Evolutionary conservation across 2,329 filamentous ascomycete species (phyloP).

Genomic region (Lanzia echinophila): DNA sequence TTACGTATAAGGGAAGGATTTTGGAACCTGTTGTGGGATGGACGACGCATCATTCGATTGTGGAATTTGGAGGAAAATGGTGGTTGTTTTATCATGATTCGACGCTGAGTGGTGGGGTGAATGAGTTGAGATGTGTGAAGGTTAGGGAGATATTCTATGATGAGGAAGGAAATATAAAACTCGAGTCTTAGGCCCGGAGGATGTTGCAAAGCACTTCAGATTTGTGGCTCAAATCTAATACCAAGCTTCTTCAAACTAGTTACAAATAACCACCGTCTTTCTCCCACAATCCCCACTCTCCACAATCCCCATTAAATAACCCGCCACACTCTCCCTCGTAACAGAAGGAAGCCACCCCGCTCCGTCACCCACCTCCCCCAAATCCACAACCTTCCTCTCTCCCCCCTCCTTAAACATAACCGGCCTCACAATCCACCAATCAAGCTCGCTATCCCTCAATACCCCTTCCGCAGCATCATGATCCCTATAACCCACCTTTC

Average conservation of each 20-base stretch:
- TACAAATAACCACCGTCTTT: conserved; percentile 6
- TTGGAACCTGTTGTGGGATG: conserved; percentile 72
- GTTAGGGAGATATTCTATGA: conserved; percentile 70
- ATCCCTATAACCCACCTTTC: conserved; percentile 38
- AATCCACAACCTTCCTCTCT: conserved; percentile 10
- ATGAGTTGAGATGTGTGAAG: conserved; percentile 68
- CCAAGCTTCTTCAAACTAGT: neutral
- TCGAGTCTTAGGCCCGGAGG: conserved; percentile 12
- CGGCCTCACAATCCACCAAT: conserved; percentile 18
- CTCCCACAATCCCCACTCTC: neutral
- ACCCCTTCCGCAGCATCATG: conserved; percentile 33
- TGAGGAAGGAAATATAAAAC: conserved; percentile 51
- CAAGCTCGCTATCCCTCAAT: conserved; percentile 5
- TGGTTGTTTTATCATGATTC: conserved; percentile 74
- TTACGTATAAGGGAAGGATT: conserved; percentile 64
- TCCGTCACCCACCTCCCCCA: conserved; percentile 24
- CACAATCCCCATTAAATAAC: conserved; percentile 36
- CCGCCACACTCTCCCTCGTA: conserved; percentile 32
- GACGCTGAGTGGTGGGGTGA: conserved; percentile 58
- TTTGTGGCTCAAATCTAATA: neutral
- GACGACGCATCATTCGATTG: conserved; percentile 77
- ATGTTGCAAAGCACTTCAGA: neutral
- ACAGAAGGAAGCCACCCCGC: conserved; percentile 12
- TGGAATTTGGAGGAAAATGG: conserved; percentile 65
- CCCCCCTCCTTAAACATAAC: conserved; percentile 17